Base-by-base conservation (phyloP, 345 rosid genomes). In the Salix suchowensis region DNA sequence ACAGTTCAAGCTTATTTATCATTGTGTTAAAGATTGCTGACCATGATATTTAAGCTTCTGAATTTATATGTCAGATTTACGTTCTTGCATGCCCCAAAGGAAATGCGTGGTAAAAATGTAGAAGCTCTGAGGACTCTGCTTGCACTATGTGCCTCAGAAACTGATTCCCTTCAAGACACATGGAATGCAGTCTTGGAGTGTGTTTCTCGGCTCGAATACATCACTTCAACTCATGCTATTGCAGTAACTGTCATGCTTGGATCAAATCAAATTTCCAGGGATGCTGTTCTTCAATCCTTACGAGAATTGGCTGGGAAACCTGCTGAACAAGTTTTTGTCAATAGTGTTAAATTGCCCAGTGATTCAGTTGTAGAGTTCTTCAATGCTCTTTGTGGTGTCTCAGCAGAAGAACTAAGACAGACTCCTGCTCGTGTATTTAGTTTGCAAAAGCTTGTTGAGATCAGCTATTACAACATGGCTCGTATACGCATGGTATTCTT, bases 111-210 rank as follows among this genome's bases (percentile, higher is more conserved):
- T 84, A 96, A 96, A 89, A 96, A 93, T 87, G 98, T 92, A 55
- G 99, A 96, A 90, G 97, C 99, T 71, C 84, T 96, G 86, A 94
- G 90, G 75, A 92, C 95, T 68, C 82, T 96, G 70, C 87, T 96
- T 82, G 84, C 88, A 67, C 84, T 96, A 65, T 89, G 94, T 65
- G 98, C 92, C 80, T 83, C 85, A 24, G 94, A 93, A 78, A 84
- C 89, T 68, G 92, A 82, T 76, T 87, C 94, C 79, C 94, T 96
- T 81, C 97, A 89, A 78, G 98, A 96, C 87, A 93, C 99, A n/a
- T 96, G 99, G 98, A 96, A 96, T 87, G 99, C 98, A 69, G 95
- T 96, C 72, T 77, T 96, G 71, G 99, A 93, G 88, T 96, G 99
- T 83, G 98, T 93, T 82, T 92, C 99, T 74, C 95, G 99, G 77